Evolutionary conservation across 163 green algal genomes (phyloP).

Genomic region (Scenedesmus sp.): DNA sequence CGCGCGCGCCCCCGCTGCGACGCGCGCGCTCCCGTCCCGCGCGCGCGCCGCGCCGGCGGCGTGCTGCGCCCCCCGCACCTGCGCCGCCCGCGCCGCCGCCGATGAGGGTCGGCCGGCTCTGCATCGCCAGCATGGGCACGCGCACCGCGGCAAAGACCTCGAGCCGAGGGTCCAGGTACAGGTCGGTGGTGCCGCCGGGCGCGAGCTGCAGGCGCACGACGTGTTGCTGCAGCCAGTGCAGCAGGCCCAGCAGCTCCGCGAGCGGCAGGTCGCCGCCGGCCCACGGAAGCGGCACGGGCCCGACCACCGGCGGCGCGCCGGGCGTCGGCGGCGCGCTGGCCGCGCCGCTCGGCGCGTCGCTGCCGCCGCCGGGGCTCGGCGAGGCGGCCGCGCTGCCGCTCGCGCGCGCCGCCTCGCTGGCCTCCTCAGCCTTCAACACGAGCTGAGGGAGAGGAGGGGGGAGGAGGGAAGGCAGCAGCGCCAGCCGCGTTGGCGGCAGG

Average conservation of each 20-base stretch:
- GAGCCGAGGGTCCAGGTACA: constrained; percentile 36
- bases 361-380: not conserved
- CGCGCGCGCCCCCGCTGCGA: too few relatives aligned
- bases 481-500: too few relatives aligned
- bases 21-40: too few relatives aligned
- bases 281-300: too few relatives aligned
- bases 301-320: too few relatives aligned
- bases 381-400: too few relatives aligned
- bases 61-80: too few relatives aligned
- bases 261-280: constrained; percentile 18
- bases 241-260: constrained; percentile 29
- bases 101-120: constrained; percentile 37
- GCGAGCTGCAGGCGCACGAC: constrained; percentile 49
- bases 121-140: constrained; percentile 30
- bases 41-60: too few relatives aligned
- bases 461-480: not conserved
- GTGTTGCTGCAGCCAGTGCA: constrained; percentile 42
- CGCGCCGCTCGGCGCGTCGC: not conserved
- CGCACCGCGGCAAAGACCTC: constrained; percentile 43
- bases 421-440: constrained; percentile 25
- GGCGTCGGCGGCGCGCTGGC: not conserved
- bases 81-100: not conserved
- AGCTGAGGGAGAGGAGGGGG: constrained; percentile 9
- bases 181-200: constrained; percentile 16
- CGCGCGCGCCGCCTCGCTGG: not conserved